phyloP scores from a whole-genome alignment of 2,329 filamentous ascomycete species.

The Colletotrichum orchidophilum region DNA sequence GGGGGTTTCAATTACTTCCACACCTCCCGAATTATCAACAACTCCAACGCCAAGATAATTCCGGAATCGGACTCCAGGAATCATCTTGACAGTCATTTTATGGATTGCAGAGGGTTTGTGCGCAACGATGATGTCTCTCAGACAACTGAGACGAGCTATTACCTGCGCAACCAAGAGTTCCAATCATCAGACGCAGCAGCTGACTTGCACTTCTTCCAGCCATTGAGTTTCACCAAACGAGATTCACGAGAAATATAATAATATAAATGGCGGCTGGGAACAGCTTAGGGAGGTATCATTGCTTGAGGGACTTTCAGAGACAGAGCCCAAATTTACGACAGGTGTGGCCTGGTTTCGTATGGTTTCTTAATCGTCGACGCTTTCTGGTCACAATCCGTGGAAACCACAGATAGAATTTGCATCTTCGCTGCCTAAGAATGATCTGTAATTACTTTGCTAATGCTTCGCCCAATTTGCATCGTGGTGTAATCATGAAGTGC shows the following conservation, averaged over 20 bases:
- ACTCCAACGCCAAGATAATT: background rate
- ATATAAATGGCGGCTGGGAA: background rate
- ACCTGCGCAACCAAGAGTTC: background rate
- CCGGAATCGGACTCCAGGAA: background rate
- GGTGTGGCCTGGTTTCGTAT: background rate
- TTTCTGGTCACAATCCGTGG: background rate
- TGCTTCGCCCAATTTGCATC: background rate
- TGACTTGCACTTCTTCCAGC: background rate
- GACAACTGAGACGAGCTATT: background rate
- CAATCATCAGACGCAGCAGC: background rate
- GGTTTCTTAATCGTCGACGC: background rate
- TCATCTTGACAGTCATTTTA: background rate
- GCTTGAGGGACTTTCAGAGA: background rate
- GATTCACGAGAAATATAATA: no score
- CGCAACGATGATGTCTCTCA: background rate
- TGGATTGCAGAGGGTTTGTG: background rate
- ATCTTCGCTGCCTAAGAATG: background rate
- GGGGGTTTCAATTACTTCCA: constrained; percentile 31
- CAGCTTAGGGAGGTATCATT: background rate
- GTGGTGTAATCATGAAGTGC: background rate
- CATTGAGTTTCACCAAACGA: no score
- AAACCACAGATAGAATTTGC: background rate
- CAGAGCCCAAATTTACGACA: background rate
- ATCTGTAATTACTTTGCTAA: background rate
- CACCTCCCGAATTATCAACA: constrained; percentile 28